These are phyloP conservation scores for Marsdenia floribunda DNA, from an alignment of 257 asterid genomes.

Conservation along the genomic window DNA sequence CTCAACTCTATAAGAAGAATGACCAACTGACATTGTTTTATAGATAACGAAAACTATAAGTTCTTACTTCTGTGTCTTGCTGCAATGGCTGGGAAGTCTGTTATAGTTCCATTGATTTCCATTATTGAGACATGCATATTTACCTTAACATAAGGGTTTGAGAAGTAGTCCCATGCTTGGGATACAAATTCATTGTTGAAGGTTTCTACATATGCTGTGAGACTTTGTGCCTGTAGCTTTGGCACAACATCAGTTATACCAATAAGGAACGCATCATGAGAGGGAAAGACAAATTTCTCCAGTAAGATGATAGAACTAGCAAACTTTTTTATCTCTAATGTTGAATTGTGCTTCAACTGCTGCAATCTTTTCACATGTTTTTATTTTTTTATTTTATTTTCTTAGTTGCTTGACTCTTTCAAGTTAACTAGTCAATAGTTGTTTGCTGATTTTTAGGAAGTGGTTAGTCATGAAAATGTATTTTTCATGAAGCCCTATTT, in stretches of 20 bases:
- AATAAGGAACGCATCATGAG: slow-evolving; percentile 20
- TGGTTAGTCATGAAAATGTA: too few relatives aligned
- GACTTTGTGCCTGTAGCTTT: slow-evolving; percentile 45
- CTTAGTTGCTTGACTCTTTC: too few relatives aligned
- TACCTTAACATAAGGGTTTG: slow-evolving; percentile 69
- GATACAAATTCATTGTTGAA: slow-evolving; percentile 73
- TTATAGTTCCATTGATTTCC: slow-evolving; percentile 48
- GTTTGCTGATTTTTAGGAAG: too few relatives aligned
- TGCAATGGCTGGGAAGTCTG: slow-evolving; percentile 73
- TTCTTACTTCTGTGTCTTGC: slow-evolving; percentile 68
- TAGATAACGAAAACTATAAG: background rate
- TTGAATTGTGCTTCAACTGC: too few relatives aligned
- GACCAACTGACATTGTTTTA: too few relatives aligned
- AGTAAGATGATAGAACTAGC: slow-evolving; percentile 58
- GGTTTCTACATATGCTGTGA: slow-evolving; percentile 49
- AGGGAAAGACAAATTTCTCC: slow-evolving; percentile 51
- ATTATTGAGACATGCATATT: slow-evolving; percentile 25
- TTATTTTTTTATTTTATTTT: too few relatives aligned
- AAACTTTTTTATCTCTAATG: slow-evolving; percentile 40
- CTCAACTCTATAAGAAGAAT: too few relatives aligned
- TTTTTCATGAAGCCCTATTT: too few relatives aligned
- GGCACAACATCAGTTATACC: slow-evolving; percentile 44
- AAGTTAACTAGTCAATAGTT: too few relatives aligned
- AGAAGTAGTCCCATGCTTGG: slow-evolving; percentile 83
- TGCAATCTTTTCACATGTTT: too few relatives aligned